Evolutionary conservation across 2,329 filamentous ascomycete species (phyloP), one percentile per base, ranked within the genome.

Genomic region (Aspergillus ochraceoroseus): DNA sequence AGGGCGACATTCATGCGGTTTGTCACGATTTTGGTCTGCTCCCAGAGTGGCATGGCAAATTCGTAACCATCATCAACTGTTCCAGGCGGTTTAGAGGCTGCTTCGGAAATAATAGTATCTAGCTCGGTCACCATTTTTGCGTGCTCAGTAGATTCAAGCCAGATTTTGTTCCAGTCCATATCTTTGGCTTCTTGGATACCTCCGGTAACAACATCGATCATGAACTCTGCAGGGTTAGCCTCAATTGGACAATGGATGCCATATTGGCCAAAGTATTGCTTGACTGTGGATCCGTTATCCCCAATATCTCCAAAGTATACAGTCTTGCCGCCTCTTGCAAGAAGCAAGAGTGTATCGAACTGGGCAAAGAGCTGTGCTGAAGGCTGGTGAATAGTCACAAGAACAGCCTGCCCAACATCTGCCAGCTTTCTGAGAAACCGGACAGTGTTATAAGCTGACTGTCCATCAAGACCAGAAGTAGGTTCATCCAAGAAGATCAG

Each of bases 321-420:
- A 0, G 76, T 80, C 54, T 80, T 79, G 12, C 79, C 80, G 7
- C 78, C 79, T 1, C 71, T 76, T 42, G 79, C 78, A 7, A 84
- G 68, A 1, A 79, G 74, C 1, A 85, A 69, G 2, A 84, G 74
- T 65, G 80, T 80, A 55, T 84, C 80, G 58, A 85, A 85, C 51
- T 83, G 72, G 45, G 81, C 72, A 40, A 83, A 79, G 1, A 84
- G 67, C 13, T 80, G 70, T 0, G 77, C 77, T 3, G 74, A 79
- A 2, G 80, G 80, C 49, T 84, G 80, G 53, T 84, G 80, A 34
- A 84, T 83, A 0, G 80, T 85, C 54, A 79, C 82, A 30, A 85
- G 64, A 35, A 85, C 79, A 1, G 80, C 80, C 53, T 83, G 78
- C 0, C 80, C 80, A 7, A 77, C 74, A 5, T 68, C 65, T 9